Base-by-base conservation (phyloP, 108 stramenopile genomes). In the Nannochloropsis oceanica region DNA sequence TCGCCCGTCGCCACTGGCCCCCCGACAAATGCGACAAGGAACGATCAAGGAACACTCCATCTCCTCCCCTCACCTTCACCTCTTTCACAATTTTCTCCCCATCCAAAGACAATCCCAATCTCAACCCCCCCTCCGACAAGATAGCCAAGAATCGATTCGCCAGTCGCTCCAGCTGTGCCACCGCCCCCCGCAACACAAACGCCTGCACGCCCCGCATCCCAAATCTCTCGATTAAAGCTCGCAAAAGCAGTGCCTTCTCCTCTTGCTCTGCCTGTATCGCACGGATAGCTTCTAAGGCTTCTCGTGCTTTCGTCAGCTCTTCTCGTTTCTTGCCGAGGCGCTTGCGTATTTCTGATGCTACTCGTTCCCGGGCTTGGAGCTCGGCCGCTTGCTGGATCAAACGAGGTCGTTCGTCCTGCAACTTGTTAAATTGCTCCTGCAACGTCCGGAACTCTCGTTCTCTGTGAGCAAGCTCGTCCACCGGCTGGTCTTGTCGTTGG, bases 1-100 rank as follows among this genome's bases (percentile, higher is more conserved):
- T 90, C 27, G 84, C 90, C 42, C 90, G 90, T 9, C 90, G 59
- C 90, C 90, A 90, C 86, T 90, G 90, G 11, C 89, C 90, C 20
- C 90, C 90, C 24, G 89, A 89, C 43, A 90, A 84, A 84, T 89
- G 88, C 2, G 89, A 83, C n/a, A 90, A 82, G 22, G 79, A 85
- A 44, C 90, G 86, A 13, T 89, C 87, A 18, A 80, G 86, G 42
- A 81, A 86, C 27, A 84, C 84, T 14, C 87, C 87, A 80, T 84
- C 87, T 13, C 44, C 20, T 12, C 84, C 84, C 42, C 86, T 13
- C 14, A 87, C 50, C 43, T 84, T 85, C 8, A 84, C 87, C 14
- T 83, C 25, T 89, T 90, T 90, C 24, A 88, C 42, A 18, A 90
- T 85, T 1, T 85, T 83, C 34, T 90, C 90, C 43, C 86, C 90